Conservation (phyloP, 2,329 filamentous ascomycete species). For the Chaetomium sp. region DNA sequence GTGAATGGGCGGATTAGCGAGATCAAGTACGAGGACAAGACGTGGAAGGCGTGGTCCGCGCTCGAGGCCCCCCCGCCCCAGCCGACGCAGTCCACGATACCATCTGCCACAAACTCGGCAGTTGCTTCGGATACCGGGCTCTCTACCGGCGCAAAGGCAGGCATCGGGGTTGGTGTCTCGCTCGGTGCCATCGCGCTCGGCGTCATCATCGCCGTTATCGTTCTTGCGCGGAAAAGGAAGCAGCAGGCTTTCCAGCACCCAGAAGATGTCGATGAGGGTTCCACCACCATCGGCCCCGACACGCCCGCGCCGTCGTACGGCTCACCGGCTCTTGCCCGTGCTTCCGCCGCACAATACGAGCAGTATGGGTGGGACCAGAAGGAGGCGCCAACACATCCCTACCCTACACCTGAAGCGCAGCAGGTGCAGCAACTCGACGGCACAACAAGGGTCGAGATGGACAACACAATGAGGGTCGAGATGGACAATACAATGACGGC, state of each 20-base stretch:
- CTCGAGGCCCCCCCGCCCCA: constrained; percentile 32
- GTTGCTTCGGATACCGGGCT: constrained; percentile 32
- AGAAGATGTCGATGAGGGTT: constrained; percentile 22
- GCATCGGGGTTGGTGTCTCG: constrained; percentile 42
- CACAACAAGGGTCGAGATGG: constrained; percentile 35
- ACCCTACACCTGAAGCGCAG: background rate
- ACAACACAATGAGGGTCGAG: constrained; percentile 17
- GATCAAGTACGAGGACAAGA: constrained; percentile 37
- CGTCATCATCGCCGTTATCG: constrained; percentile 37
- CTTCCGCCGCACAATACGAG: constrained; percentile 24
- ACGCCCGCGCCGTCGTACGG: constrained; percentile 28
- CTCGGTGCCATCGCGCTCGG: constrained; percentile 40
- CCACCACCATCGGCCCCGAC: constrained; percentile 25
- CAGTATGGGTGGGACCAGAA: constrained; percentile 30
- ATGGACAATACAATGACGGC: constrained; percentile 24
- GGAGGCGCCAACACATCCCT: background rate
- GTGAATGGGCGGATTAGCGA: constrained; percentile 40
- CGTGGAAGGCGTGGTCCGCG: constrained; percentile 38
- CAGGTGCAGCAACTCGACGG: constrained; percentile 31
- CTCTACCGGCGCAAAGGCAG: constrained; percentile 42
- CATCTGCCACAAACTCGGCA: constrained; percentile 7
- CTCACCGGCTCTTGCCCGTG: constrained; percentile 20
- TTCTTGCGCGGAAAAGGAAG: constrained; percentile 35
- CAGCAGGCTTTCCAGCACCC: constrained; percentile 13
- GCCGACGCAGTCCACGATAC: constrained; percentile 3